Percentiles rank a stretch among this genome's conserved stretches.
These are phyloP conservation scores for Polyporus arcularius DNA, from an alignment of 768 basidiomycete species.

Conservation along the genomic window DNA sequence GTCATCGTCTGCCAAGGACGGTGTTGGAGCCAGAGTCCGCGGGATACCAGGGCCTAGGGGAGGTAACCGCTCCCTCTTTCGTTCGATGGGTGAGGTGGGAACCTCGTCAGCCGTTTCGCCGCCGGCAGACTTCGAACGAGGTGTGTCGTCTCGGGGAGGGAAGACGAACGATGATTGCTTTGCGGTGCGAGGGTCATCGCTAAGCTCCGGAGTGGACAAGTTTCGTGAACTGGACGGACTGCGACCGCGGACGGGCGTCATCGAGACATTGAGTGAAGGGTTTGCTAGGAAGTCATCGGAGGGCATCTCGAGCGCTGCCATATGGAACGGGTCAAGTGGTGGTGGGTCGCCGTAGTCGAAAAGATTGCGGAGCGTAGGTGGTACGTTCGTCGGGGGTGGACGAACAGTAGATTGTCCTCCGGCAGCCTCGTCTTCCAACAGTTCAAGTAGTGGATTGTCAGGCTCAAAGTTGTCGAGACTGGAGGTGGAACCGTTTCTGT, in stretches of 20 bases:
- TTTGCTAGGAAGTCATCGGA: constrained; percentile 12
- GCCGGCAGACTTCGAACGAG: constrained; percentile 33
- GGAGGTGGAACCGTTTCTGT: constrained; percentile 44
- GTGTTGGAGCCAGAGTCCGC: constrained; percentile 8
- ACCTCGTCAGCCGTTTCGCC: constrained; percentile 31
- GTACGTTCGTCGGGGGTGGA: constrained; percentile 52
- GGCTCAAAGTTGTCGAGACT: constrained; percentile 4
- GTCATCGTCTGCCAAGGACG: not conserved
- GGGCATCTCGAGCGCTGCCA: constrained; percentile 36
- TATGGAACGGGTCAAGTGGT: constrained; percentile 43
- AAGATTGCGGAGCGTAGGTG: constrained; percentile 75
- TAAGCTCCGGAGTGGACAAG: constrained; percentile 30
- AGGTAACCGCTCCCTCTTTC: constrained; percentile 23
- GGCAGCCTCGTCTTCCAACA: constrained; percentile 26
- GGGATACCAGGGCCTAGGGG: constrained; percentile 30
- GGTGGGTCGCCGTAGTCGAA: constrained; percentile 62
- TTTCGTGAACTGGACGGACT: constrained; percentile 31
- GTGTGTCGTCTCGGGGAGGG: constrained; percentile 40
- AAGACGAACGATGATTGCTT: constrained; percentile 57
- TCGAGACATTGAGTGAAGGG: constrained; percentile 26
- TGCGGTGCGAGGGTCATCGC: constrained; percentile 44
- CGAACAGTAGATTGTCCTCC: constrained; percentile 49
- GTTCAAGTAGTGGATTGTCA: constrained; percentile 9
- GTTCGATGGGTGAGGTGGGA: constrained; percentile 7
- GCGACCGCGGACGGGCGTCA: constrained; percentile 40